Evolutionary conservation across 192 early-diverging fungal genomes (phyloP).

Genomic region (Pilobolus umbonatus): DNA sequence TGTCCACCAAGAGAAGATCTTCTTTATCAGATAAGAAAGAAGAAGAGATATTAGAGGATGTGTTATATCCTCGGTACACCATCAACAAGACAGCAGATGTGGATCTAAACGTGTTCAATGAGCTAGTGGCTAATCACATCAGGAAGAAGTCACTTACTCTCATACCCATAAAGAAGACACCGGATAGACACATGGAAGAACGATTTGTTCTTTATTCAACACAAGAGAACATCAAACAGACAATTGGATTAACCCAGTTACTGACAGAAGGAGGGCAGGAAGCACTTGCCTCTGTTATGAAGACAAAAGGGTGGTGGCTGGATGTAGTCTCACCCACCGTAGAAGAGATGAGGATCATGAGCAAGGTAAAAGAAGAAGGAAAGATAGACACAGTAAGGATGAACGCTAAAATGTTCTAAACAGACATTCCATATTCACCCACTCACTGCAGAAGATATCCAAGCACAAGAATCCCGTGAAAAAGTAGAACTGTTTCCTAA

Average conservation of each 20-base stretch:
- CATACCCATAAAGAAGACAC: too few species aligned
- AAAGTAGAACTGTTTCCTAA: constrained; percentile 85
- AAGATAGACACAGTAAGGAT: too few species aligned
- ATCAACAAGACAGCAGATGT: background rate
- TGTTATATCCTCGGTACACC: background rate
- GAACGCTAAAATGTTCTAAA: too few species aligned
- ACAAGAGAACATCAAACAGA: background rate
- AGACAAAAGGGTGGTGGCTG: constrained; percentile 49
- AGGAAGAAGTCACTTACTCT: background rate
- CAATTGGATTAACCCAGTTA: background rate
- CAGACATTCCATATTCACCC: constrained; percentile 83
- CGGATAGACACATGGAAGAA: background rate
- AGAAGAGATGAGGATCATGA: constrained; percentile 55
- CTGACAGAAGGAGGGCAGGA: background rate
- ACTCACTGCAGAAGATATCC: constrained; percentile 86
- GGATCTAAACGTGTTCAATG: background rate
- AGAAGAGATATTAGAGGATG: background rate
- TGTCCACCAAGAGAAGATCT: too few species aligned
- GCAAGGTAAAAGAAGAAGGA: constrained; percentile 34
- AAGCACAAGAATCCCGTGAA: constrained; percentile 77
- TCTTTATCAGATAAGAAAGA: too few species aligned
- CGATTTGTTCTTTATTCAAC: background rate
- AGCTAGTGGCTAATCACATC: background rate
- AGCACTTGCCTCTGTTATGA: background rate
- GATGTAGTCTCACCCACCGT: constrained; percentile 60